phyloP scores from a whole-genome alignment of 2,329 filamentous ascomycete genomes.

The Orbilia oligospora region DNA sequence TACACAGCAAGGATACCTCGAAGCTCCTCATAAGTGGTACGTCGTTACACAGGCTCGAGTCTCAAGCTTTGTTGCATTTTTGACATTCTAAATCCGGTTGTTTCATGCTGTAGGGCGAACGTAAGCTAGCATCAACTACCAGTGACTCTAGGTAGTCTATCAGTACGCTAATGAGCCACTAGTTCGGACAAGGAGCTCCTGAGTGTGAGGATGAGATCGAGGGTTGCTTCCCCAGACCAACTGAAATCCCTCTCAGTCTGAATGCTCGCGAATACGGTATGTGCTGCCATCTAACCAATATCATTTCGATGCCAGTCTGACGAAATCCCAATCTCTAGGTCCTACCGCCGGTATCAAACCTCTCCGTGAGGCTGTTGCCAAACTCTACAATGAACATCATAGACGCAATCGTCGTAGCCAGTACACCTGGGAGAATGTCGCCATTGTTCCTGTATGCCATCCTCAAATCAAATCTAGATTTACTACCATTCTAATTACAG shows the following conservation, averaged over 20 bases:
- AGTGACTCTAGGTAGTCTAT: background rate
- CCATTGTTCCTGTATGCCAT: slow-evolving; percentile 79
- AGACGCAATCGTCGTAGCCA: slow-evolving; percentile 87
- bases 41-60: slow-evolving; percentile 66
- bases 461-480: background rate
- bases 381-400: slow-evolving; percentile 93
- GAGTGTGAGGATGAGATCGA: slow-evolving; percentile 94
- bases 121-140: slow-evolving; percentile 25
- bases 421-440: slow-evolving; percentile 98
- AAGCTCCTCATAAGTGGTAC: slow-evolving; percentile 86
- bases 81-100: slow-evolving; percentile 35
- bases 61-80: slow-evolving; percentile 51
- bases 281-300: background rate
- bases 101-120: slow-evolving; percentile 43
- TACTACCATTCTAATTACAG: slow-evolving; percentile 1
- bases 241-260: slow-evolving; percentile 81
- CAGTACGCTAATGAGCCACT: slow-evolving; percentile 9
- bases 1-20: slow-evolving; percentile 82
- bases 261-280: slow-evolving; percentile 85
- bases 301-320: background rate
- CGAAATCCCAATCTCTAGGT: slow-evolving; percentile 68
- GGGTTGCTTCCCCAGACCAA: slow-evolving; percentile 87
- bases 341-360: slow-evolving; percentile 95
- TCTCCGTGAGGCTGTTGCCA: slow-evolving; percentile 87
- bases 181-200: slow-evolving; percentile 92